These are phyloP conservation scores for Thraustotheca clavata DNA, from an alignment of 352 stramenopile species.

Conservation along the genomic window DNA sequence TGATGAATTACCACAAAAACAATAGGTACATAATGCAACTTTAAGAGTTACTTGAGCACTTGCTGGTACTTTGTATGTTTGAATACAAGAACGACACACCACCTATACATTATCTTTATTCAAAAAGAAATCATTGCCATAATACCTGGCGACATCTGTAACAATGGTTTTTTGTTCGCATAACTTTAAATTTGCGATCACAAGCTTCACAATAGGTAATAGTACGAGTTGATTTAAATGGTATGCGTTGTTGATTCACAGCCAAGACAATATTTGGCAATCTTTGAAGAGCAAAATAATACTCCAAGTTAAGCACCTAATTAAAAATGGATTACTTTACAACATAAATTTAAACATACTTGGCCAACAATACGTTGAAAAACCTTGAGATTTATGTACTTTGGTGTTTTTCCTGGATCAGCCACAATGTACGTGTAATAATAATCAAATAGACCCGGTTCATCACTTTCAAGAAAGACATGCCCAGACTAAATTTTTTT, in stretches of 20 bases:
- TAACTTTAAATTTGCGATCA: not conserved
- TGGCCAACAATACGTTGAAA: not conserved
- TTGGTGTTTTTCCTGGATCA: not conserved
- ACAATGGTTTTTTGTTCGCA: not conserved
- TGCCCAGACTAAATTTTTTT: constrained; percentile 17
- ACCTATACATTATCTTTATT: not conserved
- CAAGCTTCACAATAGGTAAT: constrained; percentile 5
- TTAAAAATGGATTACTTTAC: not conserved
- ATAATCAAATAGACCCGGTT: not conserved
- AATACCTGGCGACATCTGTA: not conserved
- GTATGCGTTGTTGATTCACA: not conserved
- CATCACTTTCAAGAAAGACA: constrained; percentile 10
- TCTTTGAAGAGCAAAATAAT: not conserved
- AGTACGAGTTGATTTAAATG: not conserved
- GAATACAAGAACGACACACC: not conserved
- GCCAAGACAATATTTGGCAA: not conserved
- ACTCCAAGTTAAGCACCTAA: not conserved
- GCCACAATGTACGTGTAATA: not conserved
- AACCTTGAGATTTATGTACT: not conserved
- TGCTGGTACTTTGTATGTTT: not conserved
- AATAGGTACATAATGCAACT: not conserved
- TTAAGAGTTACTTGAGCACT: not conserved
- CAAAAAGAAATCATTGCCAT: not conserved
- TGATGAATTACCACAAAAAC: not conserved
- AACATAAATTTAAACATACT: not conserved